Evolutionary conservation across 2,329 filamentous ascomycete species (phyloP).

Genomic region (Aspergillus quadricinctus): DNA sequence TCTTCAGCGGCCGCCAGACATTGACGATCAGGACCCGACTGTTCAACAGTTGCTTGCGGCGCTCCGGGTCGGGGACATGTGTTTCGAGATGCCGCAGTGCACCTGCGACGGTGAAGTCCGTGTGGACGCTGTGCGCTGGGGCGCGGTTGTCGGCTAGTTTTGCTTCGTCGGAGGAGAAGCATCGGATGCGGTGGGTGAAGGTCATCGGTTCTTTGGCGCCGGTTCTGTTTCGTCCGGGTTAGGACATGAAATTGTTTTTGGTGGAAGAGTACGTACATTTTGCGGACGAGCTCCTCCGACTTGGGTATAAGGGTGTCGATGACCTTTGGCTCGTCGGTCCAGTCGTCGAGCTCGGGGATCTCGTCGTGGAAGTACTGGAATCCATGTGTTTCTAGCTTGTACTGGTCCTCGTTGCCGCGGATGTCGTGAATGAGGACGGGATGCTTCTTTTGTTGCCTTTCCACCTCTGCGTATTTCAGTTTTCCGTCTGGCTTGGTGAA

Average conservation of each 20-base stretch:
- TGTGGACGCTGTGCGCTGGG: neutral
- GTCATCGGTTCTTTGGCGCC: neutral
- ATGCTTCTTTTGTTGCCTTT: neutral
- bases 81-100: neutral
- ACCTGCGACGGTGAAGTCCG: neutral
- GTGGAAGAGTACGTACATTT: neutral
- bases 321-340: neutral
- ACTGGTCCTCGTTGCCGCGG: neutral
- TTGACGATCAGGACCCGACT: conserved; percentile 16
- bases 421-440: neutral
- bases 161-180: neutral
- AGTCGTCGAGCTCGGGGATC: neutral
- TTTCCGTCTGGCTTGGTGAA: neutral
- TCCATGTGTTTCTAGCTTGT: neutral
- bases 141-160: neutral
- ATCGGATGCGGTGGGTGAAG: neutral
- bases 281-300: neutral
- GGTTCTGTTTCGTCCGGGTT: neutral
- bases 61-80: neutral
- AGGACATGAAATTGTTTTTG: too few relatives aligned
- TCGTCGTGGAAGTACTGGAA: neutral
- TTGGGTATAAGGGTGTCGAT: neutral
- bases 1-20: conserved; percentile 22
- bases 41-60: conserved; percentile 4
- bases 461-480: neutral